Evolutionary conservation across 208 protist genomes (phyloP).

Genomic region (Leishmania major): DNA sequence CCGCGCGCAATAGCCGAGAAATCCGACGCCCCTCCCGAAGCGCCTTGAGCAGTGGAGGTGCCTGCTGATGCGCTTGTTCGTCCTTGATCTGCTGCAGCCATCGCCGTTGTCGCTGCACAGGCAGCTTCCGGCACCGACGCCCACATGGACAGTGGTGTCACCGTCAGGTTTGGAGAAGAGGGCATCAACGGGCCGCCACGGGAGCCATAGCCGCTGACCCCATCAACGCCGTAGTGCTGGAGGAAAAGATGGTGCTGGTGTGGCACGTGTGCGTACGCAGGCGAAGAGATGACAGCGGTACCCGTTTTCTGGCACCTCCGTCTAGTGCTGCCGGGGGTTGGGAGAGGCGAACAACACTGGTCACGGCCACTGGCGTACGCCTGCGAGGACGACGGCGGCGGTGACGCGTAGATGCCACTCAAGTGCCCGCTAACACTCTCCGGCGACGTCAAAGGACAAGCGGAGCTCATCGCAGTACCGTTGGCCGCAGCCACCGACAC

Average conservation of each 20-base stretch:
- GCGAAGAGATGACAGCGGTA: background rate
- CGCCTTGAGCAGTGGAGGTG: background rate
- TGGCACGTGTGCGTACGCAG: constrained; percentile 5
- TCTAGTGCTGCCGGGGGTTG: background rate
- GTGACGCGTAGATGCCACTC: background rate
- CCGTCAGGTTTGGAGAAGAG: background rate
- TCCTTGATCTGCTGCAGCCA: background rate
- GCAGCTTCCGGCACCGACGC: background rate
- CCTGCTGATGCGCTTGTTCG: background rate
- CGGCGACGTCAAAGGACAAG: background rate
- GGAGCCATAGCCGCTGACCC: background rate
- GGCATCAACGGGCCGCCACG: background rate
- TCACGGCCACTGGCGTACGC: background rate
- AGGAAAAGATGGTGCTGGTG: constrained; percentile 15
- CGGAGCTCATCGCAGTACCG: background rate
- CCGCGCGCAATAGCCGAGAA: constrained; percentile 6
- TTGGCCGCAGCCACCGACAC: background rate
- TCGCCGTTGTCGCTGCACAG: background rate
- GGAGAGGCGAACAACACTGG: background rate
- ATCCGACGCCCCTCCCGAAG: background rate
- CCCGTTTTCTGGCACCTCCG: background rate
- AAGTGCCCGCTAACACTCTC: background rate
- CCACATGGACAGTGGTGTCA: background rate
- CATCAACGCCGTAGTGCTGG: constrained; percentile 5
- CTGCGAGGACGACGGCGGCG: background rate